These are phyloP conservation scores for Clarireedia hainanense DNA, from an alignment of 2,329 filamentous ascomycete species.

Conservation along the genomic window DNA sequence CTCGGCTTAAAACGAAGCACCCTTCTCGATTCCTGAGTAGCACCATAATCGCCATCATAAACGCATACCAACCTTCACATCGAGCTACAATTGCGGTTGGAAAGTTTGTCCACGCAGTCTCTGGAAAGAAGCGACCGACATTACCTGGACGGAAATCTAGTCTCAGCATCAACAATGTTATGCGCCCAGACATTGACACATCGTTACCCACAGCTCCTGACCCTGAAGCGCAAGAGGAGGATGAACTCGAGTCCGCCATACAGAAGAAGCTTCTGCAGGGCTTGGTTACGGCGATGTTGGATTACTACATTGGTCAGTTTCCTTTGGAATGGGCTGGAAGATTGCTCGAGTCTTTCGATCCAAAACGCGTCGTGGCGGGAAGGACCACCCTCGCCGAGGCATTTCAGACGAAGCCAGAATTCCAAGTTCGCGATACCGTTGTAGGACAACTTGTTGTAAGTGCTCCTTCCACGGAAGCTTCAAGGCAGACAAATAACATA, in stretches of 20 bases:
- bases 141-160: conserved; percentile 53
- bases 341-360: conserved; percentile 60
- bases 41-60: conserved; percentile 64
- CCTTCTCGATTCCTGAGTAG: conserved; percentile 73
- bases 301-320: conserved; percentile 61
- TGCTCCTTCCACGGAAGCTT: conserved; percentile 13
- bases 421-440: conserved; percentile 55
- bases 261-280: conserved; percentile 61
- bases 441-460: conserved; percentile 65
- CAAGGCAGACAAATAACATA: conserved; percentile 14
- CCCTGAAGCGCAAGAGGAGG: conserved; percentile 48
- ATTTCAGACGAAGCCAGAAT: conserved; percentile 54
- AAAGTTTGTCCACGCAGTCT: conserved; percentile 61
- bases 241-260: conserved; percentile 51
- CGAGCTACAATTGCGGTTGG: conserved; percentile 65
- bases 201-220: conserved; percentile 45
- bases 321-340: conserved; percentile 54
- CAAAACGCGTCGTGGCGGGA: conserved; percentile 53
- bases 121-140: conserved; percentile 57
- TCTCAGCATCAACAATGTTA: conserved; percentile 44
- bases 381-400: conserved; percentile 53
- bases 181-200: conserved; percentile 40
- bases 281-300: conserved; percentile 70
- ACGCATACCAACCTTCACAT: conserved; percentile 54
- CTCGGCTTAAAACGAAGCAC: conserved; percentile 66